Conservation (phyloP, 208 protist species). For the Acanthamoeba triangularis region DNA sequence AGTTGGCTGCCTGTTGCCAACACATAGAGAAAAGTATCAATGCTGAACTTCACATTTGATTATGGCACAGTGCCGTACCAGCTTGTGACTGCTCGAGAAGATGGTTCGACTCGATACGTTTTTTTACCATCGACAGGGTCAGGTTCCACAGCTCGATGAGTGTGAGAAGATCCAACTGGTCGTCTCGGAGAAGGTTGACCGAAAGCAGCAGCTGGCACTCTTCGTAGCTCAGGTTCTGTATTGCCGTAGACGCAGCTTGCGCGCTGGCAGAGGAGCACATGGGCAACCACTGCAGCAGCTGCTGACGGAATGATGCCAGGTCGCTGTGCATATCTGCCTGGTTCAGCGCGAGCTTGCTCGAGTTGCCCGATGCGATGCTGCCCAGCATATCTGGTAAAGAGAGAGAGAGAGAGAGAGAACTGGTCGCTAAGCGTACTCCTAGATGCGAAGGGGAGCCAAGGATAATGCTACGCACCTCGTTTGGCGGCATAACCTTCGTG, state of each 20-base stretch:
- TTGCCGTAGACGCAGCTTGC: background rate
- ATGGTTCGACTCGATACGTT: background rate
- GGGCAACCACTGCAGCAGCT: background rate
- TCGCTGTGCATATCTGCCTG: conserved; percentile 2
- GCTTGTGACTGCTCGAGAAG: background rate
- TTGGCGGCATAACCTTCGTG: conserved; percentile 9
- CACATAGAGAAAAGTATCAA: too few species aligned
- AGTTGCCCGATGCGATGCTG: background rate
- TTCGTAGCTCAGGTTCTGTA: background rate
- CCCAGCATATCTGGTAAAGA: conserved; percentile 35
- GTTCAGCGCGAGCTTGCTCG: background rate
- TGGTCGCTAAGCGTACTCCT: background rate
- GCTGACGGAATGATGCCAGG: background rate
- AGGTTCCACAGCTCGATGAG: conserved; percentile 49
- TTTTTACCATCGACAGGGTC: background rate
- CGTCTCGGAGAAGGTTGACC: background rate
- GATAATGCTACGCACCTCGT: background rate
- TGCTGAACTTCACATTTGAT: too few species aligned
- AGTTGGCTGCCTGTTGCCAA: too few species aligned
- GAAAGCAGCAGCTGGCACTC: conserved; percentile 44
- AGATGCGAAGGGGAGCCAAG: background rate
- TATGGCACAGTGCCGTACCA: too few species aligned
- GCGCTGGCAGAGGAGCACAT: background rate
- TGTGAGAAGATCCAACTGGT: conserved; percentile 35
- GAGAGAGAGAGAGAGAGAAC: background rate